A percentile compares a stretch with the other conserved stretches of the same genome.
phyloP scores from a whole-genome alignment of 441 rosid genomes.

The Erysimum pusillum region DNA sequence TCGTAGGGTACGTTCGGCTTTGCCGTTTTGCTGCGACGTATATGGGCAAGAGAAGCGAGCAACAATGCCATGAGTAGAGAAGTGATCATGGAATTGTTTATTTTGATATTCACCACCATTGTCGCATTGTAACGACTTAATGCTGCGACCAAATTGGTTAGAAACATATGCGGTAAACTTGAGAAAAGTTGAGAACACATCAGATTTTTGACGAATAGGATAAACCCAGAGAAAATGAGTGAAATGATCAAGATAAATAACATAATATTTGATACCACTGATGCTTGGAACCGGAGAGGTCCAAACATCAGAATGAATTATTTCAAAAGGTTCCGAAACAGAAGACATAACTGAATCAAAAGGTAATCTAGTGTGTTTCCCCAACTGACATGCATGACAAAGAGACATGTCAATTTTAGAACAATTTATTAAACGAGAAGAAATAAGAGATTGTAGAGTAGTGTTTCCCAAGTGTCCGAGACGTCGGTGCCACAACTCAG shows the following conservation, averaged over 20 bases:
- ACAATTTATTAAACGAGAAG: neutral
- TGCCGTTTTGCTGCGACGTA: too few relatives aligned
- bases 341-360: neutral
- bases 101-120: too few relatives aligned
- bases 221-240: neutral
- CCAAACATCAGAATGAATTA: neutral
- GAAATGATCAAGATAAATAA: neutral
- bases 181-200: neutral
- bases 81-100: too few relatives aligned
- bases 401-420: neutral
- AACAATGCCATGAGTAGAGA: too few relatives aligned
- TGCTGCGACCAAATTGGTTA: too few relatives aligned
- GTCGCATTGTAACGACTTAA: too few relatives aligned
- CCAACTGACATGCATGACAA: neutral
- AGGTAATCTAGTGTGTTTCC: neutral
- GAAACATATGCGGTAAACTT: neutral
- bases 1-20: too few relatives aligned
- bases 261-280: neutral
- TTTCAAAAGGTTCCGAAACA: neutral
- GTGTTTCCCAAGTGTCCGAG: neutral
- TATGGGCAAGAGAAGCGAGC: too few relatives aligned
- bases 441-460: neutral
- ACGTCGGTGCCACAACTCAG: neutral
- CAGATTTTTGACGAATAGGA: neutral
- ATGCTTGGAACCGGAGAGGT: neutral